Base-by-base conservation (phyloP, 176 grass and related monocot genomes). In the Puya raimondii region DNA sequence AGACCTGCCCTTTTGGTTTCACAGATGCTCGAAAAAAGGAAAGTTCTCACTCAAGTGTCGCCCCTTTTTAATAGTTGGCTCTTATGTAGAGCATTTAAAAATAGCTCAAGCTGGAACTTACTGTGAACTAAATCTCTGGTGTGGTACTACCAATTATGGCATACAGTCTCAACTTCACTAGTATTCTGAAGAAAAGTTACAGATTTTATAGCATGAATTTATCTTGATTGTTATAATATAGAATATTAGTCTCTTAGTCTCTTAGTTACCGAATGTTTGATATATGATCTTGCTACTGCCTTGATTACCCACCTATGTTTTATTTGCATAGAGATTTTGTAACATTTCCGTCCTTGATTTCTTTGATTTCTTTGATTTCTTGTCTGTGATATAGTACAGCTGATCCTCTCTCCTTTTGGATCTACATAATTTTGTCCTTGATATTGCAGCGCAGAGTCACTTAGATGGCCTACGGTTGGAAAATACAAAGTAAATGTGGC, bases 401-500 rank as follows among this genome's bases (percentile, higher is more conserved):
- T 67, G 27, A 67, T 13, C 25, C 21, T 53, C 67, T 58, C 2
- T 64, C 54, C 18, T 58, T 64, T 72, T 69, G 58, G 9, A 70
- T 66, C 52, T 20, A 20, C 12, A 1, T 61, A 75, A 48, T 76
- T 11, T 54, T 68, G 18, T 85, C 23, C 66, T 53, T 50, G 58
- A 16, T 61, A 68, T 70, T 92, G 69, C 74, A 91, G 94, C 74
- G 63, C 78, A 9, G 89, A 93, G 70, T 88, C 86, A 82, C 47
- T 67, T 47, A 84, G 82, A 75, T 91, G 94, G 94, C 94, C 89
- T 75, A 86, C 64, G 67, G 94, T 91, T 82, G 85, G 94, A 64
- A 93, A 86, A 68, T 99, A 93, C 78, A 99, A 90, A 85, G 89
- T 99, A 69, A 85, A 93, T 81, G 72, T 88, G 42, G 68, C 79